phyloP scores from a whole-genome alignment of 2,329 filamentous ascomycete species.

The Aspergillus fumigatiaffinis region DNA sequence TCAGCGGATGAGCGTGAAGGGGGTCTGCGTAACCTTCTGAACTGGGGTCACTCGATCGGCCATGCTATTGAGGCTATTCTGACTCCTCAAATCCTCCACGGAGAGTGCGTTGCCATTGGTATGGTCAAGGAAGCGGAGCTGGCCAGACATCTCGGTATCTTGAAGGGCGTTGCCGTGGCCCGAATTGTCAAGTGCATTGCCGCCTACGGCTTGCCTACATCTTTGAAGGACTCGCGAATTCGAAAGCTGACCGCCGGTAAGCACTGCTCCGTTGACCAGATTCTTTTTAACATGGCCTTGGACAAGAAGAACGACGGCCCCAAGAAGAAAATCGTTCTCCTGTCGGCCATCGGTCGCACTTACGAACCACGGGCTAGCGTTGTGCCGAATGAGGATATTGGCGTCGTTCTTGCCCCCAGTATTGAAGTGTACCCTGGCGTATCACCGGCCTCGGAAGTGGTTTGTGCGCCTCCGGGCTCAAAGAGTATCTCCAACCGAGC shows the following conservation, averaged over 20 bases:
- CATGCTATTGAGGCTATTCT: conserved; percentile 95
- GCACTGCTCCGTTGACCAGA: conserved; percentile 76
- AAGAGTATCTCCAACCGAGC: conserved; percentile 98
- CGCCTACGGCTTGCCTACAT: conserved; percentile 87
- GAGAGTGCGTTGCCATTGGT: conserved; percentile 92
- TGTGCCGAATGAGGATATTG: conserved; percentile 81
- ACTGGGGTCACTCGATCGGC: conserved; percentile 97
- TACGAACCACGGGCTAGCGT: conserved; percentile 83
- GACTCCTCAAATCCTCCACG: conserved; percentile 91
- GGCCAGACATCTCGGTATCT: conserved; percentile 78
- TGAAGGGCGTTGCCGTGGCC: conserved; percentile 82
- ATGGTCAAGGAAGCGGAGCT: conserved; percentile 98
- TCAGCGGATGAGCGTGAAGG: conserved; percentile 93
- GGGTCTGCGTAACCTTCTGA: conserved; percentile 87
- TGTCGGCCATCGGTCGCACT: conserved; percentile 85
- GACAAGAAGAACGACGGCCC: conserved; percentile 98
- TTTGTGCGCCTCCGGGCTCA: conserved; percentile 85
- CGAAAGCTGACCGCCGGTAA: conserved; percentile 80
- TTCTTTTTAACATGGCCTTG: conserved; percentile 91
- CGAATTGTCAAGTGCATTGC: conserved; percentile 88
- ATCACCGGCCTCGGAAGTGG: conserved; percentile 60
- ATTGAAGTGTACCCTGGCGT: conserved; percentile 71
- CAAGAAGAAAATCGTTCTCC: conserved; percentile 92
- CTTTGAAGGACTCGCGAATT: conserved; percentile 77
- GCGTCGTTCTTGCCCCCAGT: conserved; percentile 75